Conservation (phyloP, 257 asterid genomes). For the Galeopsis tetrahit region DNA sequence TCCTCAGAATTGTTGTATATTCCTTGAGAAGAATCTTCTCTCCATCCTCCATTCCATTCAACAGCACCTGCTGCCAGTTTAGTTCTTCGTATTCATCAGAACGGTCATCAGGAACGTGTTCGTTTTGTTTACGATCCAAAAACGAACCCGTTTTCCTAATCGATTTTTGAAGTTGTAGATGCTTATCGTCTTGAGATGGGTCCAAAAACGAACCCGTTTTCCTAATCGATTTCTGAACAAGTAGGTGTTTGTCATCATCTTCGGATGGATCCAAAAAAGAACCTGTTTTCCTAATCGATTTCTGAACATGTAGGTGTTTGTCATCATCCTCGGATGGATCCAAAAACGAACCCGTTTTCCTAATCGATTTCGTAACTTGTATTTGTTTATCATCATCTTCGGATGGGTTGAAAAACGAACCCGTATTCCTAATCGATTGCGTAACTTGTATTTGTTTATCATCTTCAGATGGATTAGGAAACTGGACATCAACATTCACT, state of each 20-base stretch:
- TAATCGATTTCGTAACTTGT: conserved; percentile 4
- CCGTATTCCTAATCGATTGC: conserved; percentile 8
- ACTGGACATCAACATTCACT: conserved; percentile 25
- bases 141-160: conserved; percentile 16
- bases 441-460: conserved; percentile 12
- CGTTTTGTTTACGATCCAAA: conserved; percentile 28
- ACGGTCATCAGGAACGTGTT: conserved; percentile 1
- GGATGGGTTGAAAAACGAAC: conserved; percentile 23
- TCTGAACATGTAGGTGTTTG: conserved; percentile 18
- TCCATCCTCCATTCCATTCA: conserved; percentile 60
- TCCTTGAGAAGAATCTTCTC: conserved; percentile 58
- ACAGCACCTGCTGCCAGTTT: conserved; percentile 59
- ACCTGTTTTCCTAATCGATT: conserved; percentile 3
- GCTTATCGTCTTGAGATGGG: background rate
- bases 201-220: conserved; percentile 25
- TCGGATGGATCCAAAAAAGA: conserved; percentile 25
- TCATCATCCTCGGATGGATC: conserved; percentile 15
- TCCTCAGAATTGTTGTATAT: conserved; percentile 50
- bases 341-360: conserved; percentile 18
- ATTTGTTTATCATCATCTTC: background rate
- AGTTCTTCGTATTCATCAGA: conserved; percentile 39
- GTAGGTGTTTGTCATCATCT: background rate
- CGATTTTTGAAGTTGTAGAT: conserved; percentile 8
- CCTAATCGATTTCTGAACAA: conserved; percentile 1
- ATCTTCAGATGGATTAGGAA: conserved; percentile 19